Evolutionary conservation across 2,329 filamentous ascomycete genomes (phyloP).

Genomic region (Penicillium sclerotigenum): DNA sequence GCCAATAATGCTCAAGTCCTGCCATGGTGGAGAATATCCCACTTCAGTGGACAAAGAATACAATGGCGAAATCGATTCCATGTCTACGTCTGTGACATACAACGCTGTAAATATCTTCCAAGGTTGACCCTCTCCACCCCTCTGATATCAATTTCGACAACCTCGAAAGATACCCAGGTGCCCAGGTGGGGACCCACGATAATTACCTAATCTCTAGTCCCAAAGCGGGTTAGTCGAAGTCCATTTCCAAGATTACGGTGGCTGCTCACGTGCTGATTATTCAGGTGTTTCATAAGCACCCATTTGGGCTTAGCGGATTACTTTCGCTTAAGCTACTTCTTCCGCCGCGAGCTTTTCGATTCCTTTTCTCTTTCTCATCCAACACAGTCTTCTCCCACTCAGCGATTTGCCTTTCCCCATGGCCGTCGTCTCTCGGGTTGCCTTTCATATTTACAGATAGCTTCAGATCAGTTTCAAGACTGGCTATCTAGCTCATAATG

Average conservation of each 20-base stretch:
- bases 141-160: conserved; percentile 1
- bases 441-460: conserved; percentile 35
- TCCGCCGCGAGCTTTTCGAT: conserved; percentile 17
- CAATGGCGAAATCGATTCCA: conserved; percentile 41
- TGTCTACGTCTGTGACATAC: conserved; percentile 14
- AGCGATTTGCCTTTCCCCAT: conserved; percentile 30
- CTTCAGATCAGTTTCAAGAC: conserved; percentile 20
- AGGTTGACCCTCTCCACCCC: background rate
- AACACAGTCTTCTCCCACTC: conserved; percentile 18
- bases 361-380: conserved; percentile 19
- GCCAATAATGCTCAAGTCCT: conserved; percentile 92
- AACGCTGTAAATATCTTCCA: background rate
- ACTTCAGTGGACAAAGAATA: conserved; percentile 44
- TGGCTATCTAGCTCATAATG: conserved; percentile 31
- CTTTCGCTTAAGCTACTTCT: conserved; percentile 18
- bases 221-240: background rate
- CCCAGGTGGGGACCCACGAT: background rate
- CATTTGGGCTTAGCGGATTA: conserved; percentile 29
- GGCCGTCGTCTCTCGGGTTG: conserved; percentile 34
- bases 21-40: conserved; percentile 93
- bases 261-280: background rate
- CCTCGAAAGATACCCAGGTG: background rate
- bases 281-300: background rate
- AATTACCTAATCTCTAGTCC: conserved; percentile 1
- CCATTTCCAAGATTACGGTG: background rate